These are phyloP conservation scores for Garcia nutans DNA, from an alignment of 345 rosid species.

Conservation along the genomic window DNA sequence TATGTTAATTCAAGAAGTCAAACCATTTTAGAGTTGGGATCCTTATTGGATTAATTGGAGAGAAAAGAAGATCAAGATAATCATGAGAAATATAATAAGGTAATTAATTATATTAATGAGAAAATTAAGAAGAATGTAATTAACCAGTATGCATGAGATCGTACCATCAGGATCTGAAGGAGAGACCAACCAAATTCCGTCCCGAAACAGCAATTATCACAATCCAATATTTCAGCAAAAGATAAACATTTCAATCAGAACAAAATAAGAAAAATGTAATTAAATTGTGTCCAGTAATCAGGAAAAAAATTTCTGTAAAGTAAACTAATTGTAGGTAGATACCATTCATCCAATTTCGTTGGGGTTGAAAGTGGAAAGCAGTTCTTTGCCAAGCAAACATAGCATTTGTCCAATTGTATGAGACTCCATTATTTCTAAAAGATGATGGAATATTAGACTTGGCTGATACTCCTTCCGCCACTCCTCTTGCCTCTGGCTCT, in stretches of 20 bases:
- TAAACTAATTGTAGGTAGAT: conserved; percentile 13
- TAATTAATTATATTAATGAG: background rate
- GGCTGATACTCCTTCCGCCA: conserved; percentile 58
- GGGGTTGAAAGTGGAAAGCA: conserved; percentile 84
- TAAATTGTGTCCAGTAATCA: too few relatives aligned
- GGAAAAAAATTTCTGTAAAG: too few relatives aligned
- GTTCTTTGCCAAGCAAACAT: conserved; percentile 91
- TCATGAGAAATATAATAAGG: too few relatives aligned
- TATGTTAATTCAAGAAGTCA: too few relatives aligned
- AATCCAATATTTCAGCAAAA: conserved; percentile 12
- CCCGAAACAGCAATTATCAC: conserved; percentile 25
- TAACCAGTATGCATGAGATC: conserved; percentile 8
- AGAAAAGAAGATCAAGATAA: too few relatives aligned
- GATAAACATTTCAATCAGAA: conserved; percentile 10
- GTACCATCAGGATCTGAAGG: conserved; percentile 91
- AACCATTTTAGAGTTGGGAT: too few relatives aligned
- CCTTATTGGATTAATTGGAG: too few relatives aligned
- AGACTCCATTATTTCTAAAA: conserved; percentile 13
- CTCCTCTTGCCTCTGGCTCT: conserved; percentile 40
- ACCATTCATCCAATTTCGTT: conserved; percentile 97
- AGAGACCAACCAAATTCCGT: conserved; percentile 9
- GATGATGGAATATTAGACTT: conserved; percentile 49
- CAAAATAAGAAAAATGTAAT: conserved; percentile 13
- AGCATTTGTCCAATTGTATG: conserved; percentile 74
- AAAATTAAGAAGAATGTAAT: background rate